These are phyloP conservation scores for Fusarium staphyleae DNA, from an alignment of 2,329 filamentous ascomycete genomes.

Conservation along the genomic window DNA sequence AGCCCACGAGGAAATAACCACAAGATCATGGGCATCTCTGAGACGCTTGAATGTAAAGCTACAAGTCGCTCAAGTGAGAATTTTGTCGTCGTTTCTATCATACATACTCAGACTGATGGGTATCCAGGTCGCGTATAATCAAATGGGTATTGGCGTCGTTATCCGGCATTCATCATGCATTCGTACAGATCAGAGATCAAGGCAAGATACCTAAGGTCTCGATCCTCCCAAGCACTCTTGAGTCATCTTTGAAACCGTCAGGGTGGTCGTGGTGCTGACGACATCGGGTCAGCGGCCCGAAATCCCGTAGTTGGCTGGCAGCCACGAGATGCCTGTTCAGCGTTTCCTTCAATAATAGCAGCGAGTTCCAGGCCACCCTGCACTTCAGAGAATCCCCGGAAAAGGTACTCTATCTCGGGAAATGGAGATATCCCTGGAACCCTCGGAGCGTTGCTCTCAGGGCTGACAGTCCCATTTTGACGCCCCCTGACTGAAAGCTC, in stretches of 20 bases:
- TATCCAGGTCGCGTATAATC: constrained; percentile 20
- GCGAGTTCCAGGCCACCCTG: constrained; percentile 8
- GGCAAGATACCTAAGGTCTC: constrained; percentile 19
- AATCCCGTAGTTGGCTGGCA: constrained; percentile 22
- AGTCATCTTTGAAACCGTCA: constrained; percentile 4
- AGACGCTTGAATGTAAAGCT: not conserved
- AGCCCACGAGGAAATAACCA: too few species aligned
- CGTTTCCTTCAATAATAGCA: constrained; percentile 1
- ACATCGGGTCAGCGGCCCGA: constrained; percentile 31
- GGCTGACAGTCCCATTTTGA: not conserved
- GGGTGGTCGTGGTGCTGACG: constrained; percentile 17
- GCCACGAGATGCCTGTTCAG: constrained; percentile 18
- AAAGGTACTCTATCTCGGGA: constrained; percentile 7
- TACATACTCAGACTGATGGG: constrained; percentile 6
- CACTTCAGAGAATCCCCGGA: constrained; percentile 24
- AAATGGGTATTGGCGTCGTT: constrained; percentile 37
- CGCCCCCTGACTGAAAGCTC: not conserved
- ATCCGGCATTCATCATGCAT: constrained; percentile 31
- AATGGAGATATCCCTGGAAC: not conserved
- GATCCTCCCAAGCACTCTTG: constrained; percentile 3
- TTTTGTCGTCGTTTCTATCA: not conserved
- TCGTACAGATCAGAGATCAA: constrained; percentile 19
- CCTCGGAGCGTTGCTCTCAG: constrained; percentile 13
- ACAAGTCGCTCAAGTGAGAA: not conserved
- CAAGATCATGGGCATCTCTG: too few species aligned